Base-by-base conservation (phyloP, 1,284 basidiomycete species). In the Hortiboletus rubellus region DNA sequence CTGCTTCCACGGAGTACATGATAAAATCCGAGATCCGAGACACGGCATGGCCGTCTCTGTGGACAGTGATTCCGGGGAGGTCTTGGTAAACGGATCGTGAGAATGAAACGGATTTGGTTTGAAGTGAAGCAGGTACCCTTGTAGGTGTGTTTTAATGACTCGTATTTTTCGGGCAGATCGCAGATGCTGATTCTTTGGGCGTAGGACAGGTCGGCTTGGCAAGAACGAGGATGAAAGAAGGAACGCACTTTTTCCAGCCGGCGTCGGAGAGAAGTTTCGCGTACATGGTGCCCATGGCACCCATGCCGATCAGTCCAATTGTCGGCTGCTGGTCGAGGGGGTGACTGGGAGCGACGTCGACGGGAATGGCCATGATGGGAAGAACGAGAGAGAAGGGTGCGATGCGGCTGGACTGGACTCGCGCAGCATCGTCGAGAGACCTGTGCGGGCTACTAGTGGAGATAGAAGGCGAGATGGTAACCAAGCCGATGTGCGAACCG, bases 201-300 rank as follows among this genome's bases (percentile, higher is more conserved):
- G 50, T 42, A 33, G 59, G 3, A 9, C 1, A 18, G 7, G 50
- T 60, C 14, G 55, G 54, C 30, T 14, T 12, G 27, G 49, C 41
- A 24, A 22, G 10, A 14, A 10, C 1, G n/a, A 11, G 15, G 7
- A 41, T 27, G 46, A 36, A 54, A 49, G 10, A 36, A 47, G 22
- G 45, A 22, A 65, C 82, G 65, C 62, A 94, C 94, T 87, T 91
- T 76, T 88, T 85, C 86, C 91, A 94, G 1, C 94, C 95, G 3
- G 88, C 93, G 10, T 80, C 78, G 9, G 85, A 18, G 18, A 18
- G 18, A 18, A 18, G 18, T 40, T 82, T 82, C 0, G 95, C 94
- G 72, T 98, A 99, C 89, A 99, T 92, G 64, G 81, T 81, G 5
- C 96, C 96, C 96, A 98, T 99, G 59, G 94, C 84, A 5, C 92